phyloP scores from a whole-genome alignment of 2,329 filamentous ascomycete species.

The Fusarium vanettenii region DNA sequence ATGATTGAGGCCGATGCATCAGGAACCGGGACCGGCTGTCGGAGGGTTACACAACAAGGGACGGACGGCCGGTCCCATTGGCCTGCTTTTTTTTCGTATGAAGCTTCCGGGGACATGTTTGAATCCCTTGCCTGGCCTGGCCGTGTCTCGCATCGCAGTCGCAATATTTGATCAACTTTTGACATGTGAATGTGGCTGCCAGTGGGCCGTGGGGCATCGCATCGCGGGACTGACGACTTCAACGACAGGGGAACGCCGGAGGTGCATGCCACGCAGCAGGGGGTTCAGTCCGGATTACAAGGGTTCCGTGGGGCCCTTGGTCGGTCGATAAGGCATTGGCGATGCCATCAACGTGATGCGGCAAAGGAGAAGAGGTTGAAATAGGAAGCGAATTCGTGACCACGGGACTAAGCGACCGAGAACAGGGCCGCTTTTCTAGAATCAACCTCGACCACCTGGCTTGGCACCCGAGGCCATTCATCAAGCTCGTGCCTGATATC shows the following conservation, averaged over 20 bases:
- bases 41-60: constrained; percentile 9
- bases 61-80: background rate
- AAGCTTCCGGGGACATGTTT: constrained; percentile 20
- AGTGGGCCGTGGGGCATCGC: constrained; percentile 22
- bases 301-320: constrained; percentile 7
- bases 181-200: constrained; percentile 51
- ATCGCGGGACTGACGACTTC: constrained; percentile 6
- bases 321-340: constrained; percentile 34
- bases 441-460: constrained; percentile 25
- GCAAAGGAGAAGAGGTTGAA: constrained; percentile 29
- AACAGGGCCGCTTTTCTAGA: constrained; percentile 36
- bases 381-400: constrained; percentile 33
- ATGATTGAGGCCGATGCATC: constrained; percentile 7
- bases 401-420: constrained; percentile 6
- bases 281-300: constrained; percentile 12
- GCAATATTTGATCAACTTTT: constrained; percentile 11
- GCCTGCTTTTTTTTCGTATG: constrained; percentile 11
- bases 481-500: constrained; percentile 29
- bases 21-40: constrained; percentile 9
- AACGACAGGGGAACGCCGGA: constrained; percentile 28
- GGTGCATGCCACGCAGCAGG: constrained; percentile 33
- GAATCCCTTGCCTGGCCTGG: constrained; percentile 12
- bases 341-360: constrained; percentile 30
- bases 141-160: background rate
- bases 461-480: constrained; percentile 35